Evolutionary conservation across 805 yeast genomes (phyloP), one percentile per base, ranked within the genome.

Genomic region (Teunomyces tritomae): DNA sequence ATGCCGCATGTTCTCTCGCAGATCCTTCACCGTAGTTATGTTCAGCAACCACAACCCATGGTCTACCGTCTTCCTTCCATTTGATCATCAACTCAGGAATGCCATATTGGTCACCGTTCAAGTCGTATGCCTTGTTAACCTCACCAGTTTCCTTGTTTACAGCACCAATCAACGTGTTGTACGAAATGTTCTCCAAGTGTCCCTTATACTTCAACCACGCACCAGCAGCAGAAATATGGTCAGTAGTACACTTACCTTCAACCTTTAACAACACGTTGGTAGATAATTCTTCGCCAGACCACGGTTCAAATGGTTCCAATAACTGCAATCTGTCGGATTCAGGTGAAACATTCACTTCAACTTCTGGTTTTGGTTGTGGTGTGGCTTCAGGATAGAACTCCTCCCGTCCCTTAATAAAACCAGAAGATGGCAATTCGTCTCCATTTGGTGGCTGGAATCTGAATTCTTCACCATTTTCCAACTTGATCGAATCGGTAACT

Each of bases 1-100:
- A 77, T 11, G 98, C 98, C 40, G 99, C 99, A 63, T 92, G 99
- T 79, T 92, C 99, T 83, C 99, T 89, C 63, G 98, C 92, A 55
- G 97, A 91, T 79, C 99, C 99, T 81, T 92, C 99, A 82, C 99
- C 99, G 66, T 91, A 89, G 81, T 92, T 92, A 78, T 92, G 97
- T 68, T 89, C 98, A 76, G 97, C 99, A 67, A 94, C 86, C 39
- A 94, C 97, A 56, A 83, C 79, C 99, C 99, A 92, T 16, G 95
- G 94, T 58, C 87, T 79, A 13, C 70, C 57, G 51, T 89, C 94
- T 44, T 82, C 74, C 67, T 92, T 91, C 97, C 97, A 94, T 68
- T 87, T 87, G 70, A 84, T 86, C 97, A 94, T 94, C 50, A 91
- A 78, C 57, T 89, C 97, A n/a, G 99, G 99, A 55, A 94, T 94